Percentiles rank a stretch among this genome's conserved stretches.
Evolutionary conservation across 2,329 filamentous ascomycete genomes (phyloP).

Genomic region (Aureobasidium mangrovei): DNA sequence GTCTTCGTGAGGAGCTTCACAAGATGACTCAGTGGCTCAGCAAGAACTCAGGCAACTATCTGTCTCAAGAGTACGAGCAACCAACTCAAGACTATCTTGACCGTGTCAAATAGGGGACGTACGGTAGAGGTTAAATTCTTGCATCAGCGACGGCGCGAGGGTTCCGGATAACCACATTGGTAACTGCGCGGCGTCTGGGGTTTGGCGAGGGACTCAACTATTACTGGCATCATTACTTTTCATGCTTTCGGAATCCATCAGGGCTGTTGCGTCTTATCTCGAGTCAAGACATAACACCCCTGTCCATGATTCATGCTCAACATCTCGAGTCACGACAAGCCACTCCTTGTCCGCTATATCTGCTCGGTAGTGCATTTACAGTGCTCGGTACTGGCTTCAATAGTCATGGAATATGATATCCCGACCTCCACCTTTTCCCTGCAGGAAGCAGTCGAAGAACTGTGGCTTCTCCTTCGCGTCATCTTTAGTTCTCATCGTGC

Average conservation of each 20-base stretch:
- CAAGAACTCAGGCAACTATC: conserved; percentile 67
- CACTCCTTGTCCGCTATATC: too few relatives aligned
- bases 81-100: conserved; percentile 64
- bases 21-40: conserved; percentile 82
- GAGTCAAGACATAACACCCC: too few relatives aligned
- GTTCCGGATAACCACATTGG: conserved; percentile 1
- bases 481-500: too few relatives aligned
- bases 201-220: neutral
- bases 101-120: conserved; percentile 14
- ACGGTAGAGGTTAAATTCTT: neutral
- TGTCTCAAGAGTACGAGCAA: conserved; percentile 66
- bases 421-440: too few relatives aligned
- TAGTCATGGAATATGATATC: too few relatives aligned
- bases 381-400: too few relatives aligned
- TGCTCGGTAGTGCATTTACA: too few relatives aligned
- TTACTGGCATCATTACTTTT: neutral
- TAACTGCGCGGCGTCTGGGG: conserved; percentile 4
- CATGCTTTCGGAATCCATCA: neutral
- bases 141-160: conserved; percentile 15
- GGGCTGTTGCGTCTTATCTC: too few relatives aligned
- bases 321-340: too few relatives aligned
- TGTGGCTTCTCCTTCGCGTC: too few relatives aligned
- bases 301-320: too few relatives aligned
- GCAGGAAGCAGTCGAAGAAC: too few relatives aligned
- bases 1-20: conserved; percentile 78